A percentile compares a stretch with the other conserved stretches of the same genome.
These are phyloP conservation scores for Waitea zeae DNA, from an alignment of 1,284 basidiomycete species.

Conservation along the genomic window DNA sequence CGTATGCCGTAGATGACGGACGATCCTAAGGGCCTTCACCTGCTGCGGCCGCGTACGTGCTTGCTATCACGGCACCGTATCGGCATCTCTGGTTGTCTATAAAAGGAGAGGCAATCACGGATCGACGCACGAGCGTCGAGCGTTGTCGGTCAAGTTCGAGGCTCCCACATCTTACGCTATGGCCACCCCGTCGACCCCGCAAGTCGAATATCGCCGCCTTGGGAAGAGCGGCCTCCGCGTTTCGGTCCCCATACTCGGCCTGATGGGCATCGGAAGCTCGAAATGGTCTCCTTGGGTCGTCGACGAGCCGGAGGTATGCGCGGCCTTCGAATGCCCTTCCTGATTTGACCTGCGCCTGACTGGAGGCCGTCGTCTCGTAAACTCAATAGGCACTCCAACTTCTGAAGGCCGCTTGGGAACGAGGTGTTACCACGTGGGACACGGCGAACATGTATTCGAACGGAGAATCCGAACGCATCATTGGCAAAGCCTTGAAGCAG, in stretches of 20 bases:
- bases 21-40: no score
- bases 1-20: no score
- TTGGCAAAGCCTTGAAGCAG: slow-evolving; percentile 15
- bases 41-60: no score
- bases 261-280: background rate
- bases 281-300: background rate
- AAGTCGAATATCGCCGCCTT: background rate
- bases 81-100: no score
- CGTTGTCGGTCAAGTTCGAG: no score
- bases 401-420: background rate
- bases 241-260: background rate
- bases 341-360: background rate
- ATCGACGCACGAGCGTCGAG: no score
- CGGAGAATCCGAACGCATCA: slow-evolving; percentile 14
- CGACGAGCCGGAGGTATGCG: background rate
- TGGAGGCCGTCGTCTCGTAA: background rate
- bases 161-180: no score
- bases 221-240: background rate
- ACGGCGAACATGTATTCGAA: slow-evolving; percentile 11
- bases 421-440: slow-evolving; percentile 3
- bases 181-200: background rate
- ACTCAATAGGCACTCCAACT: background rate
- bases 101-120: no score
- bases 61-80: no score
- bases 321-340: no score